Base-by-base conservation (phyloP, 768 basidiomycete species). In the Lactarius vividus region DNA sequence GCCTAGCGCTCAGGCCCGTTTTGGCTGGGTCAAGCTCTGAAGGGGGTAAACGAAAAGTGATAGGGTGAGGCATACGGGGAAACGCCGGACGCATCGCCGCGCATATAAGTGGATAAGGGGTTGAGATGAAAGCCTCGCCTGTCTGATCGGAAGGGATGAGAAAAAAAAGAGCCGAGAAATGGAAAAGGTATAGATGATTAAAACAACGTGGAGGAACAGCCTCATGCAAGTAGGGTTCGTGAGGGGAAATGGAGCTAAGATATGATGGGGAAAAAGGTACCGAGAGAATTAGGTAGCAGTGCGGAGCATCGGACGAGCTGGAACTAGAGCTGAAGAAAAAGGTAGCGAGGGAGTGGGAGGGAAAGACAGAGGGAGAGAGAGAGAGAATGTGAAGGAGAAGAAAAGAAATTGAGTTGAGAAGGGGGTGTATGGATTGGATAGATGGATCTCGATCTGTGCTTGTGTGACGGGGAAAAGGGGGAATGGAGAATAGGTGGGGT, bases 181-280 rank as follows among this genome's bases (percentile, higher is more conserved):
- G 64, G 66, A 69, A 70, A 70, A 70, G 64, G 69, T 10, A 69
- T 68, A 57, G 66, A 61, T 67, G 55, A 69, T 69, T 69, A 70
- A 70, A 70, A 63, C 49, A 70, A 70, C 69, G 69, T 70, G 69
- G 60, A 39, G 31, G 40, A 61, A 61, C 63, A 61, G 69, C 69
- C 69, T 70, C 69, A 56, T 61, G 55, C 39, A n/a, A 59, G 49
- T 44, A 67, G 39, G 69, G 61, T 57, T 53, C 54, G 29, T 46
- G 62, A 39, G 42, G 42, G 29, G 58, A 26, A 64, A 54, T 58
- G 15, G 49, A 53, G n/a, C 33, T n/a, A 26, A 23, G 54, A 56
- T 15, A 55, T 33, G 44, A 60, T 28, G 33, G 37, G 58, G 35
- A 63, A 52, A 52, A 49, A 52, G 49, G 49, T 16, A 52, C 49